Conservation (phyloP, 331 rosid species). For the Cydonia oblonga region DNA sequence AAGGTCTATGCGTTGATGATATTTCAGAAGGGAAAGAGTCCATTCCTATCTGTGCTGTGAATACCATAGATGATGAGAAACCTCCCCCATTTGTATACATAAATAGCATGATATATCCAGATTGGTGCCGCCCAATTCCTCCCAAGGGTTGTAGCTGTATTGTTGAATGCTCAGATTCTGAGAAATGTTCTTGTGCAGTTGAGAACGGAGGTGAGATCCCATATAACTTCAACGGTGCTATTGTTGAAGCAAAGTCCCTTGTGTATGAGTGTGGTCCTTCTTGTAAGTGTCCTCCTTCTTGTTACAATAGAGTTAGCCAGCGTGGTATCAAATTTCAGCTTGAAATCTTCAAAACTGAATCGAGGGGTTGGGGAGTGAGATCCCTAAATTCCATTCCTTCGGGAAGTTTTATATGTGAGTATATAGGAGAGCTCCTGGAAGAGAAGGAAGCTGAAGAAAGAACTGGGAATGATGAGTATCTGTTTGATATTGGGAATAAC, state of each 20-base stretch:
- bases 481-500: slow-evolving; percentile 77
- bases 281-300: slow-evolving; percentile 66
- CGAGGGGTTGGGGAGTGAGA: slow-evolving; percentile 55
- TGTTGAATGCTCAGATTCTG: slow-evolving; percentile 62
- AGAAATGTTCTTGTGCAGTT: slow-evolving; percentile 57
- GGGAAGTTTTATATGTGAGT: slow-evolving; percentile 21
- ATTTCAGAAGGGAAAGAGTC: slow-evolving; percentile 70
- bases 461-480: slow-evolving; percentile 53
- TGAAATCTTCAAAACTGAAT: slow-evolving; percentile 65
- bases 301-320: slow-evolving; percentile 75
- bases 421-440: slow-evolving; percentile 21
- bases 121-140: slow-evolving; percentile 40
- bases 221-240: slow-evolving; percentile 62
- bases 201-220: slow-evolving; percentile 85
- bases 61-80: slow-evolving; percentile 60
- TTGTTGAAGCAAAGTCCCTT: slow-evolving; percentile 72
- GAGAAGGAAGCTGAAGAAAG: neutral
- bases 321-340: slow-evolving; percentile 65
- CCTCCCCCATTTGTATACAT: slow-evolving; percentile 67
- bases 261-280: slow-evolving; percentile 79
- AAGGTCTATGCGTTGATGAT: slow-evolving; percentile 54
- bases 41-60: slow-evolving; percentile 62
- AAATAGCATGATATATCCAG: slow-evolving; percentile 62
- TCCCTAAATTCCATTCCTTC: neutral
- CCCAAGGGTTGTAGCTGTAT: slow-evolving; percentile 59